Conservation (phyloP, 495 filamentous ascomycete genomes). For the Neurospora discreta region DNA sequence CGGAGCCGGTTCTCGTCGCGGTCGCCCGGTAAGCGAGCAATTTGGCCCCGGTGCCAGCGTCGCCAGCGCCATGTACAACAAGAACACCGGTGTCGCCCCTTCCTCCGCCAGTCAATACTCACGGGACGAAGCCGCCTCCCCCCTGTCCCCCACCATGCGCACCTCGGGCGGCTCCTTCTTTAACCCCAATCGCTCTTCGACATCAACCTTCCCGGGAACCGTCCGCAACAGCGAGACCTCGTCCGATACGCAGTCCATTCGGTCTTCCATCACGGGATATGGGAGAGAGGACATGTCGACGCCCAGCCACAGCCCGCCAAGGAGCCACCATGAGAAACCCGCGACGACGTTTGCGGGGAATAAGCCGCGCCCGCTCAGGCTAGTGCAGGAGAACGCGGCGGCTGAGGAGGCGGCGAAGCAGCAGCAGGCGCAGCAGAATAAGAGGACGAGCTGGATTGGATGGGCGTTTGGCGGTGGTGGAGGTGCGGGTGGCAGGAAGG, state of each 20-base stretch:
- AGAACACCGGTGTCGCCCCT: slow-evolving; percentile 40
- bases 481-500: slow-evolving; percentile 32
- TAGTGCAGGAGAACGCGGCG: slow-evolving; percentile 58
- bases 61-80: slow-evolving; percentile 73
- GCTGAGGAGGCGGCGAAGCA: slow-evolving; percentile 12
- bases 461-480: slow-evolving; percentile 26
- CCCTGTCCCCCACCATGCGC: slow-evolving; percentile 43
- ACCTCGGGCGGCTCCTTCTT: slow-evolving; percentile 28
- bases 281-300: slow-evolving; percentile 37
- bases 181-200: slow-evolving; percentile 28
- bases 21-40: slow-evolving; percentile 60
- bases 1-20: slow-evolving; percentile 28
- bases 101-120: slow-evolving; percentile 38
- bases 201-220: slow-evolving; percentile 39
- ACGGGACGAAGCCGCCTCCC: slow-evolving; percentile 32
- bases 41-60: slow-evolving; percentile 48
- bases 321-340: slow-evolving; percentile 45
- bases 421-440: slow-evolving; percentile 20
- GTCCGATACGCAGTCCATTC: slow-evolving; percentile 28
- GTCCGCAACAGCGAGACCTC: slow-evolving; percentile 52
- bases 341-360: slow-evolving; percentile 52
- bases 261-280: slow-evolving; percentile 32
- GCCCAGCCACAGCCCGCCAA: slow-evolving; percentile 43
- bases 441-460: slow-evolving; percentile 47
- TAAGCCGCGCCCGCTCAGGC: slow-evolving; percentile 70